A percentile compares a stretch with the other conserved stretches of the same genome.
phyloP scores from a whole-genome alignment of 345 rosid species.

The Gossypium anomalum region DNA sequence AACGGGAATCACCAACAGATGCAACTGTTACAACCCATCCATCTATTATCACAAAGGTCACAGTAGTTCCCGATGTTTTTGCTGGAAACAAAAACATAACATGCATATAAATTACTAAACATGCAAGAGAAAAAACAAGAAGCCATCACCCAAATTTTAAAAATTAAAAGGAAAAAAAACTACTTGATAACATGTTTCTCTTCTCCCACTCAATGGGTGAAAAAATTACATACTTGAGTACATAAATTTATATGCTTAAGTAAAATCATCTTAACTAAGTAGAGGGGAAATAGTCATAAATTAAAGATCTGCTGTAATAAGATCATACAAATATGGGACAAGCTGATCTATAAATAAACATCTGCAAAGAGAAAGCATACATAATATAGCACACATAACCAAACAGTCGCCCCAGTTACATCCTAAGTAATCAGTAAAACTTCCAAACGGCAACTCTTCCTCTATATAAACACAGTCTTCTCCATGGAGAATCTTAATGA shows the following conservation, averaged over 20 bases:
- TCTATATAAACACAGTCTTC: neutral
- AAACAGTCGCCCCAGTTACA: neutral
- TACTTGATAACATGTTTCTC: neutral
- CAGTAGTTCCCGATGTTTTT: conserved; percentile 90
- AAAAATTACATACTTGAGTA: neutral
- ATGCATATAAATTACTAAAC: neutral
- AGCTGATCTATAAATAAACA: neutral
- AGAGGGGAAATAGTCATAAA: conserved; percentile 1
- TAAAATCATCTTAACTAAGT: neutral
- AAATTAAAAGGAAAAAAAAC: neutral
- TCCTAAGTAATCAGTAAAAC: neutral
- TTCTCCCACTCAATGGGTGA: neutral
- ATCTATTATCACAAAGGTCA: conserved; percentile 86
- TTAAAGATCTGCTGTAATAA: neutral
- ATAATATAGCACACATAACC: neutral
- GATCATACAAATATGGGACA: neutral
- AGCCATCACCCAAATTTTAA: neutral
- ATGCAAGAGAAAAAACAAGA: neutral
- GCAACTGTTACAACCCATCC: conserved; percentile 94
- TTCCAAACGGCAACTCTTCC: neutral
- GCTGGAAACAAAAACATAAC: conserved; percentile 33
- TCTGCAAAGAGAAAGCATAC: neutral
- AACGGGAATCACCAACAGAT: conserved; percentile 98
- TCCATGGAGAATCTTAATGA: neutral
- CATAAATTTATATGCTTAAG: neutral